Evolutionary conservation across 768 basidiomycete species (phyloP), one percentile per base, ranked within the genome.

Genomic region (Hygrocybe punicea): DNA sequence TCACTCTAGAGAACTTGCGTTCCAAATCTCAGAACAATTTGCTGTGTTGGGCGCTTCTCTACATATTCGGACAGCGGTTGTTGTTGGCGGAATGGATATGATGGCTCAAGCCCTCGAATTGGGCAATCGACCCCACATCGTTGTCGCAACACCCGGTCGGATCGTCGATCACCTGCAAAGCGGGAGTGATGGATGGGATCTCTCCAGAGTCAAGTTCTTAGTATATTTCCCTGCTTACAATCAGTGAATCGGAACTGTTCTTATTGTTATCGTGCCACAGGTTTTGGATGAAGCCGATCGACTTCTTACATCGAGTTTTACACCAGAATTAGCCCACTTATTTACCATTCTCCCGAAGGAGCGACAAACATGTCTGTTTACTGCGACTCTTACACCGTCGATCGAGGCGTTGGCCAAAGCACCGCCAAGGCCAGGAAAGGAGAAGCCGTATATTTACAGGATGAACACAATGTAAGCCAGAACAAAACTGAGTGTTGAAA

Each of bases 31-130:
- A 2, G 96, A 98, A 60, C 97, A 99, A 69, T 98, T 98, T 69
- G 84, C 86, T 2, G 94, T 94, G 5, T 79, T 99, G 2, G 96
- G 97, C 23, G 78, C 83, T 16, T 78, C 92, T 10, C 73, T 97
- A 57, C 93, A 87, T 65, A 72, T 93, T 48, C 85, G 85, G 29
- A 96, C 93, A 8, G 83, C 89, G 9, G 93, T 98, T 7, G 77
- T 98, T 33, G 94, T 98, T 2, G 97, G 97, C 16, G 97, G 97
- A 5, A 96, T 99, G 93, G 97, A 99, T 65, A 96, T 96, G 87
- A 93, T 97, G 79, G 69, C 84, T 1, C 97, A 99, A 69, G 92
- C 96, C 0, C 76, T 91, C 16, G 93, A 95, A 65, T 82, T 99
- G 13, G 79, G 81, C 2, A 83, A 85, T 60, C 82, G 89, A 40